A percentile compares a stretch with the other conserved stretches of the same genome.
phyloP scores from a whole-genome alignment of 306 rosid species.

The Alnus rubra region DNA sequence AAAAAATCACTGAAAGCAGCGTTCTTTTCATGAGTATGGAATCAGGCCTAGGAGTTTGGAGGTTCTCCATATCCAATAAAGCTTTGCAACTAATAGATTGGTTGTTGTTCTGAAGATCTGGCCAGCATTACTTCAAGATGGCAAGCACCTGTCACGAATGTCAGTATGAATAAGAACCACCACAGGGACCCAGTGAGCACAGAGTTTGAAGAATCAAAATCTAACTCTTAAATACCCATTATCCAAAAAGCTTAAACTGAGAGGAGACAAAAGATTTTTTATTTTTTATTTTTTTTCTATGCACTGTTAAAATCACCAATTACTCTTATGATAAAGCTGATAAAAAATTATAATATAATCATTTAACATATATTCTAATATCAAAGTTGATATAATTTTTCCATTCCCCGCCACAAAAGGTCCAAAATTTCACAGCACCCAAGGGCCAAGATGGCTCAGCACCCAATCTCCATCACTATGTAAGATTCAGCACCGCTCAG shows the following conservation, averaged over 20 bases:
- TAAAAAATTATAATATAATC: too few species aligned
- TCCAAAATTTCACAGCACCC: constrained; percentile 24
- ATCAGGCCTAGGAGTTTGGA: constrained; percentile 28
- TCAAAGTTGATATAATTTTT: not conserved
- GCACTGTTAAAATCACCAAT: too few species aligned
- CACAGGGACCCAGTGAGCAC: not conserved
- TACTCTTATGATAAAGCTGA: too few species aligned
- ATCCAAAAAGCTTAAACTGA: too few species aligned
- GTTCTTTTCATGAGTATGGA: constrained; percentile 26
- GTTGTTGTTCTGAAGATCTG: constrained; percentile 28
- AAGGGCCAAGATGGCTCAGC: constrained; percentile 8
- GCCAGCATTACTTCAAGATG: constrained; percentile 26
- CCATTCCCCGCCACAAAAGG: constrained; percentile 9
- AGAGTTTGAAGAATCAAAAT: constrained; percentile 1
- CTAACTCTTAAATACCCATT: too few species aligned
- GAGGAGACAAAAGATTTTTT: too few species aligned
- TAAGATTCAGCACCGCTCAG: constrained; percentile 29
- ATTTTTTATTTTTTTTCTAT: too few species aligned
- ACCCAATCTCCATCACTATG: constrained; percentile 25
- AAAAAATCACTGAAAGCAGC: constrained; percentile 39
- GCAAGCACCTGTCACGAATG: constrained; percentile 40
- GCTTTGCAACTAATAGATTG: constrained; percentile 10
- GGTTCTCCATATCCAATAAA: constrained; percentile 38
- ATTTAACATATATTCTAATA: too few species aligned
- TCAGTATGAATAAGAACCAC: constrained; percentile 29